Percentiles rank a stretch among this genome's conserved stretches.
phyloP scores from a whole-genome alignment of 2,329 filamentous ascomycete genomes.

The Sclerotinia trifoliorum region DNA sequence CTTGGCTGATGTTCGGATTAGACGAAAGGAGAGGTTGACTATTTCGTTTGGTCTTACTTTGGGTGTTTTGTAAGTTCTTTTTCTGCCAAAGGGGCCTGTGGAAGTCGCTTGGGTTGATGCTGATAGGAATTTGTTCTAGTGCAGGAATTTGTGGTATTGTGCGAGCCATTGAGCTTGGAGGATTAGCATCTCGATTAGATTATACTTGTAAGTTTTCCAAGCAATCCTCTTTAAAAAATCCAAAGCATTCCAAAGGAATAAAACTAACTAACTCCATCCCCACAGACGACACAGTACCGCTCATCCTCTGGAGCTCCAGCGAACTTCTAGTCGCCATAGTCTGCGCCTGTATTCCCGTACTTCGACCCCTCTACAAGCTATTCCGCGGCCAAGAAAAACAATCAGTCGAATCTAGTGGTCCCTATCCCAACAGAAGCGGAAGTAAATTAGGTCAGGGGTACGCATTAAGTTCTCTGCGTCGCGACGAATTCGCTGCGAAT shows the following conservation, averaged over 20 bases:
- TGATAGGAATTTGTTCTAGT: background rate
- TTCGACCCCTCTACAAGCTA: conserved; percentile 14
- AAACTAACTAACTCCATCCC: background rate
- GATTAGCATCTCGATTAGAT: background rate
- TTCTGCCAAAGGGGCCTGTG: background rate
- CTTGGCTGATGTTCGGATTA: conserved; percentile 2
- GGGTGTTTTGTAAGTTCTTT: conserved; percentile 16
- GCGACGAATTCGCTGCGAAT: conserved; percentile 1
- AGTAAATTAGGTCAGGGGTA: background rate
- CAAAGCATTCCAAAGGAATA: background rate
- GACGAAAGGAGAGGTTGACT: conserved; percentile 12
- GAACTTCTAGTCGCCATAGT: conserved; percentile 18
- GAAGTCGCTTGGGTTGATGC: background rate
- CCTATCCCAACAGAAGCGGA: background rate
- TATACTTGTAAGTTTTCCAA: conserved; percentile 17
- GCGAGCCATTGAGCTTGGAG: background rate
- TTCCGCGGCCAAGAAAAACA: conserved; percentile 2
- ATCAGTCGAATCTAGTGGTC: background rate
- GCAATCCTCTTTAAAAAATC: background rate
- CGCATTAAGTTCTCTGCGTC: conserved; percentile 12
- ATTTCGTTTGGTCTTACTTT: conserved; percentile 16
- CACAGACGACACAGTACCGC: conserved; percentile 14
- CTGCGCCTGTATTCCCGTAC: conserved; percentile 14
- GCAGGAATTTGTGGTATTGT: conserved; percentile 18
- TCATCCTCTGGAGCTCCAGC: conserved; percentile 17